Base-by-base conservation (phyloP, 2,329 filamentous ascomycete genomes). In the Plenodomus lindquistii region DNA sequence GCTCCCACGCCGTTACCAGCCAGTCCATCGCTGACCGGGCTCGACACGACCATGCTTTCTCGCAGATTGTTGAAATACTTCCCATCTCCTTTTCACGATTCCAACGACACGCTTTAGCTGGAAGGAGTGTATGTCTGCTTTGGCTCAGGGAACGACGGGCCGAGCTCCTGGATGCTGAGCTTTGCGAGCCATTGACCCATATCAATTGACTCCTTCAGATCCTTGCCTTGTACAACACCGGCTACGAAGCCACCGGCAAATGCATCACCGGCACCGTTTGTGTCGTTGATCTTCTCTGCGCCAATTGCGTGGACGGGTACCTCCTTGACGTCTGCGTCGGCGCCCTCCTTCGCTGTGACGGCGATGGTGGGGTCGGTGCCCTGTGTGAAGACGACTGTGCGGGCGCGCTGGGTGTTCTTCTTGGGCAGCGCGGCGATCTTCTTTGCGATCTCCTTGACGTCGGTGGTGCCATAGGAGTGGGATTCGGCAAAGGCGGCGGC, bases 101-200 rank as follows among this genome's bases (percentile, higher is more conserved):
- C 39, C 47, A 54, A 47, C 35, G 46, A 50, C 55, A 62, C 52
- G 22, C 22, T 24, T 65, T 72, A 74, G 54, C 63, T 67, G 27
- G 9, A 11, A 31, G 27, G 11, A 44, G 65, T 58, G 63, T 75
- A 75, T 34, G 69, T 71, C 62, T 74, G 72, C 61, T 71, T 73
- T 24, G 72, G 72, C 50, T 57, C 63, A 16, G 73, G 73, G 60
- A 66, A 97, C 88, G 91, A 94, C 77, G 93, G 92, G 66, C 94
- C 94, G 65, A 97, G 81, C 78, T 97, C 92, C 79, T 93, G 87
- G 73, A 99, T 93, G 81, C 91, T 94, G 67, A 96, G 81, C 69
- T 88, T 87, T 41, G 94, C 94, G 60, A 99, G 84, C 94, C 94
- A 99, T 77, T 97, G 92, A 58, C 94, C 94, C 83, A 94, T 89